phyloP scores from a whole-genome alignment of 257 asterid genomes.

The Ocimum tenuiflorum region DNA sequence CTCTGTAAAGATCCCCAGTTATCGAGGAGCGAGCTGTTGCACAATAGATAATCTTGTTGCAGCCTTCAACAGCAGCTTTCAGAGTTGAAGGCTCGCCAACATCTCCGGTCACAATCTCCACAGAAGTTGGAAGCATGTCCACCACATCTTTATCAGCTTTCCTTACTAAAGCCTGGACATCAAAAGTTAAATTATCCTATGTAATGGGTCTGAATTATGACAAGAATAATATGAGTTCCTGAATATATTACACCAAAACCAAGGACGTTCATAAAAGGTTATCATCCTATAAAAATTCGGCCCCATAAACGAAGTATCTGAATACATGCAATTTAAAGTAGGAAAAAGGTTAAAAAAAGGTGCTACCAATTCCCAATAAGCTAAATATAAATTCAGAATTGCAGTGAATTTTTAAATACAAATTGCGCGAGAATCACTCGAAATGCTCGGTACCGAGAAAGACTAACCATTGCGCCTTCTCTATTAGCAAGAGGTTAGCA shows the following conservation, averaged over 20 bases:
- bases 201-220: neutral
- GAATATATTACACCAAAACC: too few relatives aligned
- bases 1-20: conserved; percentile 88
- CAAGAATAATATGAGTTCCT: neutral
- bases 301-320: too few relatives aligned
- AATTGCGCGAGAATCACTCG: neutral
- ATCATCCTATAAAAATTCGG: neutral
- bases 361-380: too few relatives aligned
- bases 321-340: too few relatives aligned
- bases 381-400: neutral
- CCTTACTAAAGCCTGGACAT: conserved; percentile 74
- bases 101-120: conserved; percentile 76
- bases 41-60: conserved; percentile 86
- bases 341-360: neutral
- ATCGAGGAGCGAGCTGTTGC: conserved; percentile 95
- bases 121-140: conserved; percentile 88
- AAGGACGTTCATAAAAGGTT: neutral
- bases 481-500: too few relatives aligned
- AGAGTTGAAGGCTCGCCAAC: conserved; percentile 86
- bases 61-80: conserved; percentile 65
- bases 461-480: neutral
- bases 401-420: neutral
- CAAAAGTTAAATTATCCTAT: conserved; percentile 7
- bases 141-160: conserved; percentile 62
- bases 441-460: neutral